These are phyloP conservation scores for Knoxia roxburghii DNA, from an alignment of 257 asterid genomes.

Conservation along the genomic window DNA sequence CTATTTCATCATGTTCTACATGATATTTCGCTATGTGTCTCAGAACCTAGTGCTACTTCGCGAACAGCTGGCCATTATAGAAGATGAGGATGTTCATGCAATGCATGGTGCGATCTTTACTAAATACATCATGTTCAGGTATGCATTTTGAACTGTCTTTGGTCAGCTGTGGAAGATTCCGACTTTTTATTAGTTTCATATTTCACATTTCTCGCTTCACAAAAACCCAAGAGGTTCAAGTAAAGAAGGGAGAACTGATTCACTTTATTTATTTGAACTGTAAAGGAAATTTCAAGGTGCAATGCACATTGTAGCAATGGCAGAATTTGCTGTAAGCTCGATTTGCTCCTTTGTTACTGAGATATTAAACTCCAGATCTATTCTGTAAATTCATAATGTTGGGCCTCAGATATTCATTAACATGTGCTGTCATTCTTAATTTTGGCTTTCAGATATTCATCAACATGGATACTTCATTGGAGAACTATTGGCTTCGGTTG, in stretches of 20 bases:
- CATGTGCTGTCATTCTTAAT: conserved; percentile 17
- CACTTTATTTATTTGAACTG: conserved; percentile 3
- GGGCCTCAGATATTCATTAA: conserved; percentile 53
- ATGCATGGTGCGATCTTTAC: conserved; percentile 74
- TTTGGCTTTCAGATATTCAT: conserved; percentile 46
- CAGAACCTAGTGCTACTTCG: conserved; percentile 51
- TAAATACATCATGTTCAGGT: conserved; percentile 81
- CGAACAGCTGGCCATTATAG: conserved; percentile 65
- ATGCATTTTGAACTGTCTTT: conserved; percentile 18
- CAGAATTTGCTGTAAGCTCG: conserved; percentile 69
- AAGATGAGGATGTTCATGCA: conserved; percentile 55
- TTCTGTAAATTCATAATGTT: conserved; percentile 8
- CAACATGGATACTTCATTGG: conserved; percentile 50
- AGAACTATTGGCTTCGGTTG: conserved; percentile 69
- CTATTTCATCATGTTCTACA: conserved; percentile 50
- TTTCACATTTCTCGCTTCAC: neutral
- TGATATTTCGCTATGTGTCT: conserved; percentile 59
- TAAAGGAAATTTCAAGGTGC: conserved; percentile 85
- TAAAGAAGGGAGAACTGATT: neutral
- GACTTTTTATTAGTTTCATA: neutral
- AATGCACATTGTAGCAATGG: conserved; percentile 67
- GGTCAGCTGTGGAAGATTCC: neutral
- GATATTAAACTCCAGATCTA: neutral
- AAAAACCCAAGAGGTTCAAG: too few relatives aligned
- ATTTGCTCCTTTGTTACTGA: neutral